A percentile compares a stretch with the other conserved stretches of the same genome.
Evolutionary conservation across 2,329 filamentous ascomycete genomes (phyloP).

Genomic region (Aspergillus japonicus): DNA sequence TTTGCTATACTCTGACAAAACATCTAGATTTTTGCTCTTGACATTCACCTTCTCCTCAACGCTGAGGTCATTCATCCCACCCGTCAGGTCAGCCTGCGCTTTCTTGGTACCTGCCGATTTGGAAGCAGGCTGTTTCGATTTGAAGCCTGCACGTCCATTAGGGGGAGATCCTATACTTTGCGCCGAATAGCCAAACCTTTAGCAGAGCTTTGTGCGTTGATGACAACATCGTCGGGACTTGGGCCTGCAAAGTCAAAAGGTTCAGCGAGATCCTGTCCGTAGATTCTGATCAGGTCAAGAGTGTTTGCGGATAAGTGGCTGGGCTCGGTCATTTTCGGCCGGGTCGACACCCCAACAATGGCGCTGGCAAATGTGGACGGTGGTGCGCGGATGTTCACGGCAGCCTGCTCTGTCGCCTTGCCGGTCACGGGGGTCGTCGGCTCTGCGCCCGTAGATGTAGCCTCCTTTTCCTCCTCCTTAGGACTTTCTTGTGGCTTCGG

Average conservation of each 20-base stretch:
- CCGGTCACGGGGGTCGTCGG: conserved; percentile 9
- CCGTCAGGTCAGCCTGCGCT: conserved; percentile 44
- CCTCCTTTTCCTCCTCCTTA: neutral
- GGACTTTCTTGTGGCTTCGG: conserved; percentile 9
- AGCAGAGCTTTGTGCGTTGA: conserved; percentile 71
- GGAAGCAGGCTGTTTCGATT: conserved; percentile 42
- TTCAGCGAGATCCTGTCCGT: conserved; percentile 44
- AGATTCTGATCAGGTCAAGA: conserved; percentile 38
- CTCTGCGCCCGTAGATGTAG: neutral
- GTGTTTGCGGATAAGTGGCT: conserved; percentile 34
- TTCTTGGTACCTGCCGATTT: conserved; percentile 45
- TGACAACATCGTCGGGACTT: conserved; percentile 87
- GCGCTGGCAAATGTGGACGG: conserved; percentile 54
- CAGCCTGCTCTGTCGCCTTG: conserved; percentile 16
- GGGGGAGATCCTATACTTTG: conserved; percentile 34
- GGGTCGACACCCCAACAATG: conserved; percentile 35
- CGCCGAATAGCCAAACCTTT: conserved; percentile 68
- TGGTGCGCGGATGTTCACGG: conserved; percentile 40
- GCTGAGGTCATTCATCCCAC: conserved; percentile 49
- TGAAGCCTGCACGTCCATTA: conserved; percentile 47
- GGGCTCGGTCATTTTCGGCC: conserved; percentile 30
- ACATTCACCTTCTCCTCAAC: conserved; percentile 54
- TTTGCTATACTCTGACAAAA: conserved; percentile 76
- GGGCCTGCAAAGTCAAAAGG: conserved; percentile 70
- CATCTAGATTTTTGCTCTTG: conserved; percentile 77